Conservation (phyloP, 148 eudicot genomes). For the Diospyros kaki region DNA sequence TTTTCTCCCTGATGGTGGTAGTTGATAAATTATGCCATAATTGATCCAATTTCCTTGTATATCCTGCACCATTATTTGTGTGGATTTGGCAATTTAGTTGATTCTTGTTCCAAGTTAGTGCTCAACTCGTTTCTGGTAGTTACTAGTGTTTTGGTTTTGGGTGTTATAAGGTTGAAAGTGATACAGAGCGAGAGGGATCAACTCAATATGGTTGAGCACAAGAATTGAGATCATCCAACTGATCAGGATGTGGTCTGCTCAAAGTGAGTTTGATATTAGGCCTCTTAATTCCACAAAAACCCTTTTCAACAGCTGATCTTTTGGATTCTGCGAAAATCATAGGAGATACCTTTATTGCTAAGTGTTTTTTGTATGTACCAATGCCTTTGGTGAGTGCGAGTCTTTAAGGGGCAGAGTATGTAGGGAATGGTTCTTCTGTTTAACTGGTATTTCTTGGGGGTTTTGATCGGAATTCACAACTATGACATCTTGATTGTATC, state of each 20-base stretch:
- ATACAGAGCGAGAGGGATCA: no score
- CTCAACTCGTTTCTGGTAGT: background rate
- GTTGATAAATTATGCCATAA: background rate
- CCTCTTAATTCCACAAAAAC: background rate
- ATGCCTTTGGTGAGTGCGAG: no score
- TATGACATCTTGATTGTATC: no score
- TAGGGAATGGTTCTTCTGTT: no score
- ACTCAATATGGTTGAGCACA: no score
- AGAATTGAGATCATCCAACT: background rate
- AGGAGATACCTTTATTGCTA: no score
- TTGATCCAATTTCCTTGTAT: background rate
- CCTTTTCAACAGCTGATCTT: background rate
- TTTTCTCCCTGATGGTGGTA: background rate
- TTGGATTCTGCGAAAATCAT: no score
- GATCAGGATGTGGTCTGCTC: background rate
- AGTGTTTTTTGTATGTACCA: no score
- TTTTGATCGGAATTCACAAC: no score
- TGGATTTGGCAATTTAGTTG: background rate
- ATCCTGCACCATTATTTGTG: background rate
- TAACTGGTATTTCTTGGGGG: no score
- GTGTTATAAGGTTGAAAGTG: no score
- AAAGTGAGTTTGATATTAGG: background rate
- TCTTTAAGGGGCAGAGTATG: no score
- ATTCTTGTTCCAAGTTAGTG: conserved; percentile 2
- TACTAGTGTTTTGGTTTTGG: background rate